Evolutionary conservation across 1,139 yeast genomes (phyloP).

Genomic region (Blastobotrys elegans): DNA sequence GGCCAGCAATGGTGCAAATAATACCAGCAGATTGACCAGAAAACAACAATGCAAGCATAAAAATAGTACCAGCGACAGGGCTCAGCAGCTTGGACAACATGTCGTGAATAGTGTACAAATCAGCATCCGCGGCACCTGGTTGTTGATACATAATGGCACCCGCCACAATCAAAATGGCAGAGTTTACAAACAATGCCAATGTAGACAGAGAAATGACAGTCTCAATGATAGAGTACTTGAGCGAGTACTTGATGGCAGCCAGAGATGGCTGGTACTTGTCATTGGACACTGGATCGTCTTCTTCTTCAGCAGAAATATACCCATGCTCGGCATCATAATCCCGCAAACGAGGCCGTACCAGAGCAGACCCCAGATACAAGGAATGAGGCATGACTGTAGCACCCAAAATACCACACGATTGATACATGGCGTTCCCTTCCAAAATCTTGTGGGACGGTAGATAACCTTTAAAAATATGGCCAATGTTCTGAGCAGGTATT

Average conservation of each 20-base stretch:
- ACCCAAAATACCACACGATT: slow-evolving; percentile 74
- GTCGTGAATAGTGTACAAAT: slow-evolving; percentile 62
- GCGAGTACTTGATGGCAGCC: slow-evolving; percentile 58
- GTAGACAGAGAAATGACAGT: slow-evolving; percentile 62
- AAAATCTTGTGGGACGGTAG: slow-evolving; percentile 63
- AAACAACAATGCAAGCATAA: slow-evolving; percentile 68
- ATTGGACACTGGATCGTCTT: slow-evolving; percentile 34
- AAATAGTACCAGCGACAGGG: slow-evolving; percentile 70
- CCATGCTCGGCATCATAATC: slow-evolving; percentile 46
- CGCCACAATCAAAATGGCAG: slow-evolving; percentile 70
- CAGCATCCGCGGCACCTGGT: slow-evolving; percentile 65
- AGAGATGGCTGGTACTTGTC: slow-evolving; percentile 58
- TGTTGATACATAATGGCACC: slow-evolving; percentile 63
- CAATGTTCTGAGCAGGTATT: slow-evolving; percentile 44
- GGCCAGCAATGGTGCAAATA: slow-evolving; percentile 85
- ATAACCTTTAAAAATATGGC: slow-evolving; percentile 62
- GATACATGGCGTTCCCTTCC: slow-evolving; percentile 58
- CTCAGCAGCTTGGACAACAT: slow-evolving; percentile 54
- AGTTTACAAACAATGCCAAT: slow-evolving; percentile 72
- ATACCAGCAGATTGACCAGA: slow-evolving; percentile 84
- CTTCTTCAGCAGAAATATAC: slow-evolving; percentile 23
- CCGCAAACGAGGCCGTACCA: slow-evolving; percentile 66
- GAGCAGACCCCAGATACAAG: slow-evolving; percentile 66
- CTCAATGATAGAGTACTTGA: slow-evolving; percentile 64
- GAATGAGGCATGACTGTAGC: slow-evolving; percentile 86